Base-by-base conservation (phyloP, 169 alveolate species). In the Cryptosporidium meleagridis region DNA sequence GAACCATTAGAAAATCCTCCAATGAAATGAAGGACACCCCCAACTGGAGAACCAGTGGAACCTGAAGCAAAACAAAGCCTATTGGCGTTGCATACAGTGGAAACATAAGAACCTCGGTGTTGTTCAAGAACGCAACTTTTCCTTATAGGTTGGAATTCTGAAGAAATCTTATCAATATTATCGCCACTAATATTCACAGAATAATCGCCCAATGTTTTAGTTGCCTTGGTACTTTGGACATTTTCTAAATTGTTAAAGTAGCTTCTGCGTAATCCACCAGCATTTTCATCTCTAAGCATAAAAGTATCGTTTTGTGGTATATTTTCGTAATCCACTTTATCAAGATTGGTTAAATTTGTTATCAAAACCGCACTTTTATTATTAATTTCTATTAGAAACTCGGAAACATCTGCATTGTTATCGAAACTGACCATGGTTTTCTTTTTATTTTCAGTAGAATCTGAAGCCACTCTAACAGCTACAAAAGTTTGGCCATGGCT, bases 41-140 rank as follows among this genome's bases (percentile, higher is more conserved):
- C 89, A 21, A 45, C 68, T 14, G 89, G 80, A 33, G 80, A 59
- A 12, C 89, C 89, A 9, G 72, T 31, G 52, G 69, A 39, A 14
- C 80, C 75, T 12, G 89, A 26, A 16, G 75, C 80, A 51, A 80
- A 80, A 18, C 89, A 80, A 33, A 80, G 75, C 33, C 29, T 65
- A 29, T 62, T 67, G 1, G 80, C 23, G 3, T 62, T 41, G 23
- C 89, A 80, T 12, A 80, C 9, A 6, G 89, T 62, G 4, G 89
- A 62, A 31, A 80, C 14, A 29, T 80, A 80, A 29, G 89, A 80
- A 16, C 89, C 89, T 21, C 75, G 37, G n/a, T 80, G 89, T 26
- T 80, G 80, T n/a, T 62, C 65, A 31, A 80, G 62, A 3, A 62
- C 62, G 12, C 89, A 80, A 44, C 75, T 80, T 37, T 16, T 80